Base-by-base conservation (phyloP, 169 alveolate species). In the Amoebophrya sp. region DNA sequence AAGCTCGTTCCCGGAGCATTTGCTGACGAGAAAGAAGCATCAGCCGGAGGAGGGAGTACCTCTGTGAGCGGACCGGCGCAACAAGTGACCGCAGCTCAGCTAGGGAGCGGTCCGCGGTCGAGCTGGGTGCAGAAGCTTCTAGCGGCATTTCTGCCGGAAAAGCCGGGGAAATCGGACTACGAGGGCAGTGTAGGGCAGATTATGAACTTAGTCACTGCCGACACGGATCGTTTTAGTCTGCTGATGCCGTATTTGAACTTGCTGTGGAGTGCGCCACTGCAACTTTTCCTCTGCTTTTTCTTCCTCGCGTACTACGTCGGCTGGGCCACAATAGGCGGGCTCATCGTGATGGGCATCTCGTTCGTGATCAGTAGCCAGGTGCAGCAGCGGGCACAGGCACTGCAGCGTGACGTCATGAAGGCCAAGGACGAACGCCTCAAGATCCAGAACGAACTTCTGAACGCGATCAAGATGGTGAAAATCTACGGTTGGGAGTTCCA, bases 211-310 rank as follows among this genome's bases (percentile, higher is more conserved):
- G 33, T 65, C 26, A 65, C 83, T 36, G 83, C 83, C 33, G 83
- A 65, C 26, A 65, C 83, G 3, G 83, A 65, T 26, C 83, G 83
- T 1, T 65, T 65, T 18, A 26, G 38, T 36, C 18, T 36, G 26
- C 83, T 65, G 33, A 65, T 65, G 83, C 83, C 83, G 83, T 65
- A 65, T 65, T 36, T 65, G 83, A 65, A 65, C 83, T 36, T 65
- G 83, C 2, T 65, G 38, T 65, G 83, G 83, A 26, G 38, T 36
- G 83, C 83, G 83, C 83, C 83, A 18, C 26, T 65, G 83, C 83
- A 65, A 36, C 83, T 65, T 10, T 29, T 65, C 2, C 83, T 65
- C 36, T 65, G 83, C 83, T 65, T 65, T 36, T 65, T 65, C 83
- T 65, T 65, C 83, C 83, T 65, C 83, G 83, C 36, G 36, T 65